Base-by-base conservation (phyloP, 1,139 yeast species). In the Hemisphaericaspora subhashii region DNA sequence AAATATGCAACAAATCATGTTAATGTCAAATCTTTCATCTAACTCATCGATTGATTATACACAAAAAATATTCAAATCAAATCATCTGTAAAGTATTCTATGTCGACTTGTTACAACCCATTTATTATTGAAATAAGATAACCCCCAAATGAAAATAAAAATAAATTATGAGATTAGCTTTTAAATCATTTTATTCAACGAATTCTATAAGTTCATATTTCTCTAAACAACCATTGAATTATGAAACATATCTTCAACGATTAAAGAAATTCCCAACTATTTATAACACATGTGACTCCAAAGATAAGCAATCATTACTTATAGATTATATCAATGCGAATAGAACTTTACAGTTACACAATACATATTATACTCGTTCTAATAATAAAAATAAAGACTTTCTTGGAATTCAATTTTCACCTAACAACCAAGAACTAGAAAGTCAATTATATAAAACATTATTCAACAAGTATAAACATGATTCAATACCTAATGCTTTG, bases 271-370 rank as follows among this genome's bases (percentile, higher is more conserved):
- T 53, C 27, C 27, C 42, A 5, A 24, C 31, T 16, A 5, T 38
- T 11, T 35, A 30, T 20, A 7, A 33, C 4, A 4, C 13, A 6
- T 11, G 30, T 3, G 23, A 31, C 9, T 25, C 40, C n/a, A 3
- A 24, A n/a, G 23, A 40, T 2, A 32, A 42, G n/a, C 34, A 46
- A 11, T 16, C 16, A 5, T 9, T 52, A 11, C 41, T 63, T 5
- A 32, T 42, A 1, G 67, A 64, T 41, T 56, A 55, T 31, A 60
- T 65, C 10, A 35, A 37, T 4, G 58, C 68, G 9, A 56, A 52
- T 37, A 38, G 69, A 34, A 15, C 25, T 2, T 47, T 65, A 38
- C 60, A 52, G 34, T 25, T 28, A 17, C 33, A 45, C 30, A 37
- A 39, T 21, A 22, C 3, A 31, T 24, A 12, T n/a, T 36, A 31